Evolutionary conservation across 2,329 filamentous ascomycete genomes (phyloP).

Genomic region (Elsinoe australis): DNA sequence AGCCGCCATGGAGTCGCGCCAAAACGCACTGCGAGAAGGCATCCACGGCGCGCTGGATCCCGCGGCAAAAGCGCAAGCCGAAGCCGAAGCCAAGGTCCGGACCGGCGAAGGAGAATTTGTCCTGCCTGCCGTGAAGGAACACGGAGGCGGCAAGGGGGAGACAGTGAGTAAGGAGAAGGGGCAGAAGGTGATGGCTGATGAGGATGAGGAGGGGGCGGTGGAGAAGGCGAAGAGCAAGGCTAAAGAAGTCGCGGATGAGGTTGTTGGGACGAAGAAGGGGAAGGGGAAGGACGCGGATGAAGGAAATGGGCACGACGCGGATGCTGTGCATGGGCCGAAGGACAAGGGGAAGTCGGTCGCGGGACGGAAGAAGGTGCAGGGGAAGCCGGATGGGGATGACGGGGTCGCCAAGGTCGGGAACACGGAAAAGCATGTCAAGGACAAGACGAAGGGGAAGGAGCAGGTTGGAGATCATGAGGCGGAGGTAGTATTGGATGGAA

Average conservation of each 20-base stretch:
- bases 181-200: constrained; percentile 60
- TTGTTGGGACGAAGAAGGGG: constrained; percentile 21
- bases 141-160: constrained; percentile 50
- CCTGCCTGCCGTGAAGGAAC: constrained; percentile 19
- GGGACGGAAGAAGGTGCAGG: constrained; percentile 26
- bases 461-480: constrained; percentile 46
- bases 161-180: constrained; percentile 42
- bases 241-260: constrained; percentile 24
- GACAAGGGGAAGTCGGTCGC: constrained; percentile 33
- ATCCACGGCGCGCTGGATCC: background rate
- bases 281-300: constrained; percentile 22
- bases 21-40: constrained; percentile 21
- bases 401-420: constrained; percentile 42
- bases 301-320: constrained; percentile 39
- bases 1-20: constrained; percentile 45
- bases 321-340: constrained; percentile 44
- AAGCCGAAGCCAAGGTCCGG: constrained; percentile 18
- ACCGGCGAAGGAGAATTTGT: constrained; percentile 8
- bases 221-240: constrained; percentile 18
- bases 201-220: constrained; percentile 37
- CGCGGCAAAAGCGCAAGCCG: constrained; percentile 22
- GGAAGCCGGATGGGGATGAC: constrained; percentile 33
- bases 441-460: constrained; percentile 28
- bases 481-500: constrained; percentile 64
- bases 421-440: constrained; percentile 29